A percentile compares a stretch with the other conserved stretches of the same genome.
phyloP scores from a whole-genome alignment of 371 early-diverging fungal species.

The Mucor ambiguus region DNA sequence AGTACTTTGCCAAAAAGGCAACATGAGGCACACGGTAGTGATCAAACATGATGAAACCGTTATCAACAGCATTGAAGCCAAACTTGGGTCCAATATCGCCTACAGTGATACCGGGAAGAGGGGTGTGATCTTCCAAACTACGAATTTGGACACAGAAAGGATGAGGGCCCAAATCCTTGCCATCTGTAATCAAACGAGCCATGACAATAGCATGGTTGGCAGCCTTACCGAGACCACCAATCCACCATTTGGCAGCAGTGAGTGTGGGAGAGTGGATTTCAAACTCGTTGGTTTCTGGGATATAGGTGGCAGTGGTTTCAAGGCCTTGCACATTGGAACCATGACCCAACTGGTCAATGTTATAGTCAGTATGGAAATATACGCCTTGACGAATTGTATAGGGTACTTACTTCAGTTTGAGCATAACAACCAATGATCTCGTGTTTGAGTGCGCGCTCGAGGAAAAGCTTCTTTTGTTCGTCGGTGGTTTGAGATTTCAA shows the following conservation, averaged over 20 bases:
- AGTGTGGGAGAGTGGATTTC: conserved; percentile 84
- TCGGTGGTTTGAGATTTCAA: conserved; percentile 74
- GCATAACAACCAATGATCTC: conserved; percentile 87
- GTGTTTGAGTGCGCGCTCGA: conserved; percentile 70
- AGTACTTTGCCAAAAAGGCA: conserved; percentile 80
- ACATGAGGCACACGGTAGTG: conserved; percentile 78
- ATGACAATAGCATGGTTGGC: conserved; percentile 87
- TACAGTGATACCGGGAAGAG: conserved; percentile 80
- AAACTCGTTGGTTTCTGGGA: conserved; percentile 81
- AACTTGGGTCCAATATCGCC: conserved; percentile 93
- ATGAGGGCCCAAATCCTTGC: conserved; percentile 82
- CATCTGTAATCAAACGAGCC: conserved; percentile 81
- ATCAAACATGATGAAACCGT: conserved; percentile 82
- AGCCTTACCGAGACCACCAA: conserved; percentile 73
- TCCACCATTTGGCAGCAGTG: conserved; percentile 89
- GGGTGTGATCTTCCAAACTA: conserved; percentile 70
- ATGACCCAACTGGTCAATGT: conserved; percentile 55
- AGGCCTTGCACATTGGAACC: conserved; percentile 87
- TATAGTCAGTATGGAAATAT: too few relatives aligned
- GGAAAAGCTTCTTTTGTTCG: conserved; percentile 78
- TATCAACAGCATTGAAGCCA: conserved; percentile 82
- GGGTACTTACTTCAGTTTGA: conserved; percentile 75
- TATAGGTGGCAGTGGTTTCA: conserved; percentile 88
- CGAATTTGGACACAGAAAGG: conserved; percentile 89
- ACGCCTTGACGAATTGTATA: too few relatives aligned